phyloP scores from a whole-genome alignment of 768 basidiomycete genomes.

The Auricularia cornea region DNA sequence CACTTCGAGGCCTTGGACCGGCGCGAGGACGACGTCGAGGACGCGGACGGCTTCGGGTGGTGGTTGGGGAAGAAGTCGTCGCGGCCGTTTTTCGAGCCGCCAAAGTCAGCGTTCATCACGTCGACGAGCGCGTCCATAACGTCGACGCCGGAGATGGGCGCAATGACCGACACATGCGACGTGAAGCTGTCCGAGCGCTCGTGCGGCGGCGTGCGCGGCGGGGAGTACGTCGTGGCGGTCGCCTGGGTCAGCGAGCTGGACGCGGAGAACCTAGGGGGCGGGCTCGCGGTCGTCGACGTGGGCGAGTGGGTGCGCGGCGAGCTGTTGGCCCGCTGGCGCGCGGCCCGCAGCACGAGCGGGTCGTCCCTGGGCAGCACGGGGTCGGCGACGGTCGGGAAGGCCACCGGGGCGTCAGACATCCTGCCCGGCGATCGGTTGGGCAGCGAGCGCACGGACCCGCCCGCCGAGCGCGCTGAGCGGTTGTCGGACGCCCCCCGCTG shows the following conservation, averaged over 20 bases:
- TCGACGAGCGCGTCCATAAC: constrained; percentile 79
- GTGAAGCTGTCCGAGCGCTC: background rate
- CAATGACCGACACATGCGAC: constrained; percentile 52
- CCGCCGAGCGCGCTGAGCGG: background rate
- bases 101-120: constrained; percentile 62
- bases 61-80: constrained; percentile 2
- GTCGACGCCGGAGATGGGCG: constrained; percentile 72
- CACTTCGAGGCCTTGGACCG: constrained; percentile 42
- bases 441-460: background rate
- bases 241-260: constrained; percentile 5
- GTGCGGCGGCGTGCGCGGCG: background rate
- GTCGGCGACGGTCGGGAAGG: background rate
- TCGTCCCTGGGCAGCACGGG: background rate
- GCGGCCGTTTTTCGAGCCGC: constrained; percentile 4
- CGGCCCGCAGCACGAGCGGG: background rate
- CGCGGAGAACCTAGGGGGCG: constrained; percentile 2
- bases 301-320: background rate
- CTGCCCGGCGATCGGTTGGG: background rate
- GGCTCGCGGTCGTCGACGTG: background rate
- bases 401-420: background rate
- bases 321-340: background rate
- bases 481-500: background rate
- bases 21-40: background rate
- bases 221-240: constrained; percentile 1
- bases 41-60: constrained; percentile 1